phyloP scores from a whole-genome alignment of 108 stramenopile species.

The Skeletonema grethae region DNA sequence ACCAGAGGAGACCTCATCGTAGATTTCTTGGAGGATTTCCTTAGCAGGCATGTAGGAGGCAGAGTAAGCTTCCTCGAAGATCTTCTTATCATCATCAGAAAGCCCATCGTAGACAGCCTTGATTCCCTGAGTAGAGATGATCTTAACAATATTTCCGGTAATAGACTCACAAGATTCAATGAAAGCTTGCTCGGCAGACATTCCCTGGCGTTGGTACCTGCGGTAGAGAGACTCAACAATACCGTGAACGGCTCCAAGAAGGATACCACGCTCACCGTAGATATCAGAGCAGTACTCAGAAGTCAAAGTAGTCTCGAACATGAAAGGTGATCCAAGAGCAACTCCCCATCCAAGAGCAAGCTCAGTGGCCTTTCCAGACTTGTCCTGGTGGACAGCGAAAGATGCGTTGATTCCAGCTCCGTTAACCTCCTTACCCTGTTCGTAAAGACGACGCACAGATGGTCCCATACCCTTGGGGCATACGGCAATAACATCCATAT shows the following conservation, averaged over 20 bases:
- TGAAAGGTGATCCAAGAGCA: constrained; percentile 96
- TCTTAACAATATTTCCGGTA: constrained; percentile 97
- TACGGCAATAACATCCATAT: constrained; percentile 97
- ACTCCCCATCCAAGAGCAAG: constrained; percentile 97
- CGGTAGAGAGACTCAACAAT: constrained; percentile 97
- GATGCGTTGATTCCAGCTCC: constrained; percentile 97
- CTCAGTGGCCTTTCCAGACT: constrained; percentile 93
- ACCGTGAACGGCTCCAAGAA: constrained; percentile 97
- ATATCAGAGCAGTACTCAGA: constrained; percentile 98
- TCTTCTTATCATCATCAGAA: constrained; percentile 83
- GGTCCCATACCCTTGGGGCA: constrained; percentile 99
- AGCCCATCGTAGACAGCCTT: constrained; percentile 94
- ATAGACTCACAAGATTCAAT: constrained; percentile 93
- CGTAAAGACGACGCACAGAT: constrained; percentile 96
- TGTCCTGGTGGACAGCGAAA: constrained; percentile 96
- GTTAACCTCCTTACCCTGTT: constrained; percentile 98
- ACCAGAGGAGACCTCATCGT: constrained; percentile 96
- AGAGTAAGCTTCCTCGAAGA: constrained; percentile 93
- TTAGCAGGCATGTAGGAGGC: constrained; percentile 95
- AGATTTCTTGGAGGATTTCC: constrained; percentile 99
- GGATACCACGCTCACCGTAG: constrained; percentile 97
- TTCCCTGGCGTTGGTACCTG: constrained; percentile 95
- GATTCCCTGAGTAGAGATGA: constrained; percentile 95
- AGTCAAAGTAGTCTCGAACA: constrained; percentile 95
- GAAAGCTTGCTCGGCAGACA: constrained; percentile 95